Base-by-base conservation (phyloP, 495 filamentous ascomycete genomes). In the Penicillium silybi region DNA sequence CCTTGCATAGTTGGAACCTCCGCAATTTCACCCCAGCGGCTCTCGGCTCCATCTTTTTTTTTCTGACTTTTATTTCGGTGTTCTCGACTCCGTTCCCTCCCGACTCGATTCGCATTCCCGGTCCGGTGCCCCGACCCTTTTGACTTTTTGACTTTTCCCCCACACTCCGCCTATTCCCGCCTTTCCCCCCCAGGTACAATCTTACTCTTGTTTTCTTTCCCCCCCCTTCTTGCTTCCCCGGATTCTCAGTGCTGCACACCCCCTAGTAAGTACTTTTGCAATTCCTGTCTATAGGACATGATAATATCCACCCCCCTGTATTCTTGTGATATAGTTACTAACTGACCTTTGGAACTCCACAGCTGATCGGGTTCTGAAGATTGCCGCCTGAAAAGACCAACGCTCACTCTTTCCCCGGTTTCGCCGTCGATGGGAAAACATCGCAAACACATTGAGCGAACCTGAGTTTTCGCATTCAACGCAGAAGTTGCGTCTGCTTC, bases 111-210 rank as follows among this genome's bases (percentile, higher is more conserved):
- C 50, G 53, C 55, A 55, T 58, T 66, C 53, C 61, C 67, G 63
- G 62, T 62, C 68, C 62, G 64, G 57, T 58, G 58, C 69, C 66
- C 69, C 67, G 67, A 69, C 64, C 56, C 48, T 51, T 61, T 56
- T 66, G 67, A 69, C 64, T 55, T 46, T 51, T 61, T 56, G 57
- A 56, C 46, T 32, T 62, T 61, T 70, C 66, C 69, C 69, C 69
- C 67, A 71, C 67, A 71, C 69, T 72, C 64, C 61, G 61, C 69
- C 57, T 53, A 59, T 64, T 66, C 58, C 58, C 44, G 43, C 41
- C 41, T 50, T 53, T 40, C 38, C 27, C 26, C 47, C 50, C 48
- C 23, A 19, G 16, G 26, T 44, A 6, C 17, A 20, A 16, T 18
- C 20, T 34, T 48, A n/a, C 27, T 34, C 22, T 42, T 32, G n/a